Percentiles rank a stretch among this genome's conserved stretches.
phyloP scores from a whole-genome alignment of 441 rosid genomes.

The Gossypium gossypioides region DNA sequence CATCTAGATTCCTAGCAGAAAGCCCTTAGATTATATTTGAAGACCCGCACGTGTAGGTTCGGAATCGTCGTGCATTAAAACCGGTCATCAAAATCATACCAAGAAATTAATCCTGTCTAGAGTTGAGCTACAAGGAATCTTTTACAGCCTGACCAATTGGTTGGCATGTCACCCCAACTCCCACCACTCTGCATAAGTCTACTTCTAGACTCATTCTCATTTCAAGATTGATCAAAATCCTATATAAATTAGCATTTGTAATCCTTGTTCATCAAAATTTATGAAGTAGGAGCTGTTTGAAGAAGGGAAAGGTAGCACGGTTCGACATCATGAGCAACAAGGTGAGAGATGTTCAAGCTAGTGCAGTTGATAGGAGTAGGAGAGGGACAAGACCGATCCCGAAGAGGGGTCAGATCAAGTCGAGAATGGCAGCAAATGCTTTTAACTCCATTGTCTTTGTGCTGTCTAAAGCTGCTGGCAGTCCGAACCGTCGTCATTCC shows the following conservation, averaged over 20 bases:
- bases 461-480: conserved; percentile 26
- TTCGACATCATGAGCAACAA: conserved; percentile 25
- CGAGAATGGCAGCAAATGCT: conserved; percentile 49
- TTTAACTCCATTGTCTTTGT: conserved; percentile 42
- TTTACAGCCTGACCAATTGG: conserved; percentile 26
- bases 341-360: conserved; percentile 17
- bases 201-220: conserved; percentile 6
- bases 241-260: conserved; percentile 24
- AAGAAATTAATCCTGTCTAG: conserved; percentile 19
- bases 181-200: conserved; percentile 7
- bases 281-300: background rate
- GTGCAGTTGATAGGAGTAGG: conserved; percentile 17
- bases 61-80: background rate
- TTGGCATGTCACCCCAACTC: conserved; percentile 38
- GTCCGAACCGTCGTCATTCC: conserved; percentile 20
- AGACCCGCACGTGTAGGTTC: conserved; percentile 25
- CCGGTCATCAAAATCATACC: conserved; percentile 18
- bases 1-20: background rate
- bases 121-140: conserved; percentile 31
- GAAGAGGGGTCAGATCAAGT: conserved; percentile 56
- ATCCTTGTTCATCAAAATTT: conserved; percentile 9
- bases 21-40: conserved; percentile 7
- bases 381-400: conserved; percentile 30
- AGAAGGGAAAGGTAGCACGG: background rate
- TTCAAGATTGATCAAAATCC: conserved; percentile 4